phyloP scores from a whole-genome alignment of 768 basidiomycete species.

The Russula lepida region DNA sequence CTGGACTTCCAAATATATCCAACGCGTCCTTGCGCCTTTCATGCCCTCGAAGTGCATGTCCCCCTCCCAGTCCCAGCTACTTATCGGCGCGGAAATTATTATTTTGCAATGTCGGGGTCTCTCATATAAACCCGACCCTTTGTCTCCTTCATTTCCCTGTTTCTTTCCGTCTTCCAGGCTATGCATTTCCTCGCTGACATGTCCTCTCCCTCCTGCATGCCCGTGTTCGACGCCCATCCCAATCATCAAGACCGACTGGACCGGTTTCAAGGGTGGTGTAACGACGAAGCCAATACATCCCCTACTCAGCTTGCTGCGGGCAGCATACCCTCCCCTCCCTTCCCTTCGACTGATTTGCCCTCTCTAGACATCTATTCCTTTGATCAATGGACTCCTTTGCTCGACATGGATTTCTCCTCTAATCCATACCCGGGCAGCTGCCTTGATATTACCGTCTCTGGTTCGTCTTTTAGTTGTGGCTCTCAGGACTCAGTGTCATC shows the following conservation, averaged over 20 bases:
- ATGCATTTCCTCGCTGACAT: neutral
- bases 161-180: neutral
- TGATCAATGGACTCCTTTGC: neutral
- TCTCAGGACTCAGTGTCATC: neutral
- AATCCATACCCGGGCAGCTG: neutral
- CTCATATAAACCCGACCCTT: neutral
- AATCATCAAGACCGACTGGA: neutral
- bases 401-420: neutral
- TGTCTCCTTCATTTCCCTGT: neutral
- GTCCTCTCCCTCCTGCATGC: neutral
- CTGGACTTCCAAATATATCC: neutral
- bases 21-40: conserved; percentile 3
- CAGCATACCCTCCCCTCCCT: neutral
- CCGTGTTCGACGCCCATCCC: neutral
- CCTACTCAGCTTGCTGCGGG: conserved; percentile 6
- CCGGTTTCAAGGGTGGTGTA: neutral
- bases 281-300: neutral
- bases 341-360: neutral
- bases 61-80: neutral
- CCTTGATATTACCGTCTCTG: neutral
- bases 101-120: neutral
- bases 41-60: neutral
- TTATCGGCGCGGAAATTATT: neutral
- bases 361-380: neutral
- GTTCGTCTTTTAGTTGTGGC: neutral